Percentiles rank a stretch among this genome's conserved stretches.
These are phyloP conservation scores for Theileria annulata DNA, from an alignment of 169 alveolate species.

Conservation along the genomic window DNA sequence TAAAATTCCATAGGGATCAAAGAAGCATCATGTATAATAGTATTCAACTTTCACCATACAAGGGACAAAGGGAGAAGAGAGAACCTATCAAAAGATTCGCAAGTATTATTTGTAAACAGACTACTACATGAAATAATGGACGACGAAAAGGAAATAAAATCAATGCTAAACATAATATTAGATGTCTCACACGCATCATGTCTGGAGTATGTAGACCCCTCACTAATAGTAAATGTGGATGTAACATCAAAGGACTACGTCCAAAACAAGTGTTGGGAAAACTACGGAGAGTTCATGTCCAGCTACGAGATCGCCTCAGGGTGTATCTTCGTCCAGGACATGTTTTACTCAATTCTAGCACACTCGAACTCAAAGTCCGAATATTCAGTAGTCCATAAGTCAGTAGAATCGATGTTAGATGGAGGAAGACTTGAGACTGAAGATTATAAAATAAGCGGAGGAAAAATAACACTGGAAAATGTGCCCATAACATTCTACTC, in stretches of 20 bases:
- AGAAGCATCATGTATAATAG: conserved; percentile 31
- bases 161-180: conserved; percentile 53
- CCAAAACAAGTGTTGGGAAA: conserved; percentile 76
- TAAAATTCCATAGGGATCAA: conserved; percentile 42
- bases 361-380: conserved; percentile 71
- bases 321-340: conserved; percentile 76
- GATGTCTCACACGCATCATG: conserved; percentile 75
- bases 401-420: conserved; percentile 57
- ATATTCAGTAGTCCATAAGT: conserved; percentile 70
- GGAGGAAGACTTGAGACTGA: neutral
- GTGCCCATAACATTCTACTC: conserved; percentile 29
- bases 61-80: conserved; percentile 9
- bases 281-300: conserved; percentile 76
- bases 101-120: conserved; percentile 50
- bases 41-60: conserved; percentile 46
- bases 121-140: conserved; percentile 20
- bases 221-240: conserved; percentile 69
- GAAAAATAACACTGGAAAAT: conserved; percentile 29
- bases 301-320: conserved; percentile 79
- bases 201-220: conserved; percentile 77
- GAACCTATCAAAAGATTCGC: conserved; percentile 55
- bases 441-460: conserved; percentile 19
- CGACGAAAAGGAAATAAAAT: conserved; percentile 7
- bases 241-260: conserved; percentile 68
- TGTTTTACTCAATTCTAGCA: conserved; percentile 76